Evolutionary conservation across 2,329 filamentous ascomycete species (phyloP).

Genomic region (Colletotrichum navitas): DNA sequence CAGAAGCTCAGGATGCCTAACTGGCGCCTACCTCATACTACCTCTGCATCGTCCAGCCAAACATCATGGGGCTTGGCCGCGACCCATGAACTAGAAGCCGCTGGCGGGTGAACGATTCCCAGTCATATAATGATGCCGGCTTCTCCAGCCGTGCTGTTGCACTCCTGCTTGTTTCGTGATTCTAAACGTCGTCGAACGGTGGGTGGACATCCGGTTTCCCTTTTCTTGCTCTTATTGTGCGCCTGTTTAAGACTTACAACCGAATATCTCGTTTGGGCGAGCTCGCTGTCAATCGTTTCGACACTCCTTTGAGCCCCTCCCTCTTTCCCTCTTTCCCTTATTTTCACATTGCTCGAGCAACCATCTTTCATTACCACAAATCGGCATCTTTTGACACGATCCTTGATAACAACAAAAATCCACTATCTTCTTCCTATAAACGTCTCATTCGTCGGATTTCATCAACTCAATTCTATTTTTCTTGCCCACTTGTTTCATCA

Average conservation of each 20-base stretch:
- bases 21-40: constrained; percentile 43
- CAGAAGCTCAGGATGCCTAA: constrained; percentile 23
- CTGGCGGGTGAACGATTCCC: constrained; percentile 21
- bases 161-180: constrained; percentile 36
- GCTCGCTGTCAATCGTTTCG: constrained; percentile 22
- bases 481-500: not conserved
- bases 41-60: constrained; percentile 41
- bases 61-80: constrained; percentile 35
- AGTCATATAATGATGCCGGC: constrained; percentile 42
- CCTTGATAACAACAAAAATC: constrained; percentile 24
- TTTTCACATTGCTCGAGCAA: constrained; percentile 6
- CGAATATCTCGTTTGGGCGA: constrained; percentile 23
- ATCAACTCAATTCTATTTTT: not conserved
- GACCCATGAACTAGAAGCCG: constrained; percentile 36
- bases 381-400: constrained; percentile 18
- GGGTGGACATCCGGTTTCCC: constrained; percentile 34
- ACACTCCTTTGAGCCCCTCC: not conserved
- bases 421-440: not conserved
- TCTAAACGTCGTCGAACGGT: constrained; percentile 31
- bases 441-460: not conserved
- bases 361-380: constrained; percentile 1
- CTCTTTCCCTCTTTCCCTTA: constrained; percentile 16
- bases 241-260: constrained; percentile 33
- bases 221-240: constrained; percentile 26
- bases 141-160: constrained; percentile 32